Percentiles rank a stretch among this genome's conserved stretches.
Evolutionary conservation across 2,329 filamentous ascomycete genomes (phyloP).

Genomic region (Ophiostoma sp.): DNA sequence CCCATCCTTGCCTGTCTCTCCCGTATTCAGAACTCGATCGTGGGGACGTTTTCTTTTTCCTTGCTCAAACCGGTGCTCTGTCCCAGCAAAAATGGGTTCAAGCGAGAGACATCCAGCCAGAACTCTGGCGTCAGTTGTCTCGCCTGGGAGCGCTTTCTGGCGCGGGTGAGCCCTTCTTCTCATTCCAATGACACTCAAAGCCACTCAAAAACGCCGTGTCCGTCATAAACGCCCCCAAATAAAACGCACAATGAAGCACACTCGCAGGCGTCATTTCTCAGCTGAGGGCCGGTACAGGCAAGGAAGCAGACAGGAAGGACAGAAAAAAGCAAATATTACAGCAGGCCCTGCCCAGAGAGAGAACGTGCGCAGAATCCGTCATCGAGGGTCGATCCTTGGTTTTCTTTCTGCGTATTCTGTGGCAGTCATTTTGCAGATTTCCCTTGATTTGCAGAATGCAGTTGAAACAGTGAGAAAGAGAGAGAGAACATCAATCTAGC

Average conservation of each 20-base stretch:
- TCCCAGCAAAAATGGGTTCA: background rate
- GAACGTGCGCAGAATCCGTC: conserved; percentile 10
- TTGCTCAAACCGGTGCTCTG: background rate
- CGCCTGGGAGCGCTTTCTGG: no score
- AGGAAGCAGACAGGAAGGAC: background rate
- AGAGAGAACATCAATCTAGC: background rate
- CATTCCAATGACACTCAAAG: background rate
- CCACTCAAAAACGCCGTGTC: background rate
- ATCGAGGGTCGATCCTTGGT: background rate
- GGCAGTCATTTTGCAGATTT: background rate
- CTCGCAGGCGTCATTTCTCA: background rate
- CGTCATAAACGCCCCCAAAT: background rate
- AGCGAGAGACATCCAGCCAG: background rate
- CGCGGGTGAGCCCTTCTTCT: background rate
- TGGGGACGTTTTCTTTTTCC: conserved; percentile 18
- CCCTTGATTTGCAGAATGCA: background rate
- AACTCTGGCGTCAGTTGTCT: no score
- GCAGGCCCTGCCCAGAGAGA: background rate
- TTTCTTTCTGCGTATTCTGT: background rate
- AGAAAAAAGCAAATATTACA: background rate
- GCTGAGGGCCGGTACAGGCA: background rate
- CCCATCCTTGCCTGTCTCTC: background rate
- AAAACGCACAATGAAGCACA: background rate
- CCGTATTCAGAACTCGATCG: background rate
- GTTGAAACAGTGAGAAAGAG: background rate